Base-by-base conservation (phyloP, 257 asterid genomes). In the Solanum ahanhuiri region DNA sequence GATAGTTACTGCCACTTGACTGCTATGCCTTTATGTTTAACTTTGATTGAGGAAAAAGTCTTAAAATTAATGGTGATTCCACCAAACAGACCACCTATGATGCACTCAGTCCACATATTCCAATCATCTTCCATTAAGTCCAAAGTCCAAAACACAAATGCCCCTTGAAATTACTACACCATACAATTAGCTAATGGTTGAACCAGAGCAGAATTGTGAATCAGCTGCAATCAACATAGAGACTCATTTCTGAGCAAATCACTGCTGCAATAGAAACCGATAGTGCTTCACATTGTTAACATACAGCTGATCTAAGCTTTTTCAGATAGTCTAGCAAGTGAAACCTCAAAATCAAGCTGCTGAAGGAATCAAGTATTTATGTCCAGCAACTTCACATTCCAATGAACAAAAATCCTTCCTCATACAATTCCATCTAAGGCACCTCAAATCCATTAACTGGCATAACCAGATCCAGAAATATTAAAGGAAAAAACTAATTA, bases 361-460 rank as follows among this genome's bases (percentile, higher is more conserved):
- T 20, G 89, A 73, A 63, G 77, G 79, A 82, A 34, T 33, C 70
- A 85, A 89, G 58, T 48, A 70, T 34, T 63, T 20, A 70, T 54
- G 87, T 20, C 86, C 85, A 83, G 86, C 85, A 85, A 63, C 89
- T 84, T 33, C 71, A 51, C 90, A 87, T 41, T 85, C 86, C 83
- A 48, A 77, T 54, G 69, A 76, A 72, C 85, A 86, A 76, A 88
- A 88, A 28, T 28, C 43, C 87, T 45, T 77, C 90, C 87, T 58
- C 86, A 86, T 51, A 86, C 35, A 45, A 8, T 87, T 86, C 87
- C 90, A 88, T 85, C 89, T 87, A 85, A 73, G 83, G 72, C 71
- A 85, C 70, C 54, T 71, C 89, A 81, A 71, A 37, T 20, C 77
- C 63, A 77, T 72, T 34, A 87, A 87, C 84, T 85, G 85, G 85